Base-by-base conservation (phyloP, 2,329 filamentous ascomycete species). In the Ophiostoma sp. region DNA sequence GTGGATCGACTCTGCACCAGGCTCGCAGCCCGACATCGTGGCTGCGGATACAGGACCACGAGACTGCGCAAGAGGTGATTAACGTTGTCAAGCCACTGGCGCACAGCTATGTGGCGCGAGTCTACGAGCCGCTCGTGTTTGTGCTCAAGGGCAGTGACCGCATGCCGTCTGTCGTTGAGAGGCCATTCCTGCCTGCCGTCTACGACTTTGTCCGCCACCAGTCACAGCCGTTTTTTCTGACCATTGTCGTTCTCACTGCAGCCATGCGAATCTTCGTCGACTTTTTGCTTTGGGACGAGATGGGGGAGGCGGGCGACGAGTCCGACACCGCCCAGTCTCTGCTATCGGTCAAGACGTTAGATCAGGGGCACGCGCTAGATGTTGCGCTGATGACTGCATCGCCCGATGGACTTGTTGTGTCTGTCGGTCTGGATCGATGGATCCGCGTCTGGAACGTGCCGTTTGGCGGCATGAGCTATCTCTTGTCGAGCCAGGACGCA, bases 41-140 rank as follows among this genome's bases (percentile, higher is more conserved):
- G 91, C 81, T 93, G 65, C 84, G 85, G 40, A 81, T 92, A 68
- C 91, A 93, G 75, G 90, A 93, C 73, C 89, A 92, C 73, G 89
- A 91, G 74, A 92, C 90, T 0, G 90, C 90, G 2, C 85, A 84
- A 49, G 91, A 93, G 74, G 84, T 93, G 16, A 91, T 93, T 75
- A 83, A 86, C n/a, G 84, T 90, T 44, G 84, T 93, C 73, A 92
- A 91, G 72, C 90, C 90, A 6, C 81, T 83, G 67, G 85, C 87
- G 1, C 84, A 90, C 74, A 90, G 87, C 76, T 91, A 92, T 75
- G 81, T 91, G 18, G 90, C 91, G 36, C 84, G 85, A 62, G 89
- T 93, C 0, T 91, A 90, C 74, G 87, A 93, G 55, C 91, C 91
- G 1, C 78, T 92, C 3, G 83, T 92, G 3, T 89, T 93, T 70